phyloP scores from a whole-genome alignment of 805 yeast genomes.

The Phaffomyces thermotolerans region DNA sequence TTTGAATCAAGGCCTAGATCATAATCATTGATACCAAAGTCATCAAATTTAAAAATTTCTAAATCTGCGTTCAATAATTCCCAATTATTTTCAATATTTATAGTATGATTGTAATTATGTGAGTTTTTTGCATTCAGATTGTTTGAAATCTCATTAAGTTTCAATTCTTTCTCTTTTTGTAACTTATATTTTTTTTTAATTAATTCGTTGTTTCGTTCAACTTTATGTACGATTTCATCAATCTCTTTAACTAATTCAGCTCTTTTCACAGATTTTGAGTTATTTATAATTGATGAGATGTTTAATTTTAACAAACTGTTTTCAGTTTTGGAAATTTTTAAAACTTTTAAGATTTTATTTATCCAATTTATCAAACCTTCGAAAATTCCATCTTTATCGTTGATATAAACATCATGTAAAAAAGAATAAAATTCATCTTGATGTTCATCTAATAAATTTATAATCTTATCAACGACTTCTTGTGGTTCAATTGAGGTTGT shows the following conservation, averaged over 20 bases:
- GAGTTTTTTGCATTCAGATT: conserved; percentile 16
- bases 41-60: conserved; percentile 35
- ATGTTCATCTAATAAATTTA: conserved; percentile 61
- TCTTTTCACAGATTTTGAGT: conserved; percentile 16
- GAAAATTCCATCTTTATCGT: conserved; percentile 68
- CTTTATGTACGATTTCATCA: conserved; percentile 30
- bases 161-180: too few species aligned
- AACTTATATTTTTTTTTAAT: conserved; percentile 25
- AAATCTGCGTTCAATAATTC: conserved; percentile 32
- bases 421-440: conserved; percentile 67
- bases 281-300: conserved; percentile 31
- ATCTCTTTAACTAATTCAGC: conserved; percentile 31
- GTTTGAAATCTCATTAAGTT: too few species aligned
- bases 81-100: conserved; percentile 33
- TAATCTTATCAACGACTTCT: conserved; percentile 61
- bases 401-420: conserved; percentile 72
- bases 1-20: conserved; percentile 25
- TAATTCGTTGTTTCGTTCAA: conserved; percentile 27
- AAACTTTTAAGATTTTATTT: conserved; percentile 51
- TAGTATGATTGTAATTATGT: conserved; percentile 13
- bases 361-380: conserved; percentile 70
- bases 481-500: conserved; percentile 44
- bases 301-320: conserved; percentile 33
- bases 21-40: conserved; percentile 42
- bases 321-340: conserved; percentile 49